Percentiles rank a stretch among this genome's conserved stretches.
phyloP scores from a whole-genome alignment of 495 filamentous ascomycete genomes.

The Aspergillus bertholletiae region DNA sequence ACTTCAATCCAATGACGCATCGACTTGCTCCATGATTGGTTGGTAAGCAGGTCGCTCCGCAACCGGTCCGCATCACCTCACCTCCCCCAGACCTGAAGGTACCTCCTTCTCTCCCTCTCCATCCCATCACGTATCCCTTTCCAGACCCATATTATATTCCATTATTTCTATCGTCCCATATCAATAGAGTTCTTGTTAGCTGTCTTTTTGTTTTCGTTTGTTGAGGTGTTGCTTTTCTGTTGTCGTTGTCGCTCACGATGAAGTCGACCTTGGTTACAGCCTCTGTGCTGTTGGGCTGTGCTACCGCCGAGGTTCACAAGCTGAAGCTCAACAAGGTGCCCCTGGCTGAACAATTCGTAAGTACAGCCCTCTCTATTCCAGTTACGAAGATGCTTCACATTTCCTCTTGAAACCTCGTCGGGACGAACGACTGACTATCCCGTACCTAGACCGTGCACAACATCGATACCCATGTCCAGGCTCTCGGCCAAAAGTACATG shows the following conservation, averaged over 20 bases:
- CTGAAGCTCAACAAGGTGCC: constrained; percentile 97
- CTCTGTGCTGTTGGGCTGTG: constrained; percentile 77
- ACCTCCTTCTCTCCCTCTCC: constrained; percentile 5
- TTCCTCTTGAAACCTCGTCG: background rate
- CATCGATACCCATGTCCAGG: constrained; percentile 74
- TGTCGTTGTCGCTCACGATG: constrained; percentile 53
- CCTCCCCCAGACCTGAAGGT: constrained; percentile 10
- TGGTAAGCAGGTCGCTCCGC: constrained; percentile 20
- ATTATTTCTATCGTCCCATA: constrained; percentile 5
- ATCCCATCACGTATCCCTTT: constrained; percentile 12
- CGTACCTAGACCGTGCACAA: constrained; percentile 62
- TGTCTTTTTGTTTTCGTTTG: constrained; percentile 4
- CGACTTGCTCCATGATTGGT: constrained; percentile 17
- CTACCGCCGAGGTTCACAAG: constrained; percentile 82
- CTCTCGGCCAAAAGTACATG: constrained; percentile 83
- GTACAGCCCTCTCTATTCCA: constrained; percentile 24
- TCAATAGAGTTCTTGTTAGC: background rate
- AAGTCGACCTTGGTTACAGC: constrained; percentile 75
- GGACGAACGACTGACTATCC: constrained; percentile 13
- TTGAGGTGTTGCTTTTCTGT: background rate
- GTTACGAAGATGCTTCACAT: background rate
- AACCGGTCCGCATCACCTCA: constrained; percentile 22
- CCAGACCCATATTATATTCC: constrained; percentile 18
- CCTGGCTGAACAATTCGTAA: constrained; percentile 84
- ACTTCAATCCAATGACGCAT: constrained; percentile 23